A percentile compares a stretch with the other conserved stretches of the same genome.
Conservation (phyloP, 805 yeast genomes). For the Metschnikowia lachancei region DNA sequence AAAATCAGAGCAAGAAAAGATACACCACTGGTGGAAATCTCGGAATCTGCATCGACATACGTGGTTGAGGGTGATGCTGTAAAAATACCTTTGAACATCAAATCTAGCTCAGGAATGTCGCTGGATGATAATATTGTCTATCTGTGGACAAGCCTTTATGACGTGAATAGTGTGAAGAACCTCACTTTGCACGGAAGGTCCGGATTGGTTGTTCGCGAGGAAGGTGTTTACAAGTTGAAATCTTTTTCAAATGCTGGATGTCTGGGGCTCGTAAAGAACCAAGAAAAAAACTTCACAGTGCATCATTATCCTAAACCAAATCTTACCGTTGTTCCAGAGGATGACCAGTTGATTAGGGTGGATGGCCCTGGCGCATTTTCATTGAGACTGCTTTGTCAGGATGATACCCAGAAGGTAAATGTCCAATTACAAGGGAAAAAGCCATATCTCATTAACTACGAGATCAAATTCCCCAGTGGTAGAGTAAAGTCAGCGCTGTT, state of each 20-base stretch:
- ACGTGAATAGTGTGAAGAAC: slow-evolving; percentile 11
- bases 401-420: slow-evolving; percentile 25
- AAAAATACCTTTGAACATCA: slow-evolving; percentile 51
- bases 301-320: slow-evolving; percentile 25
- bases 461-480: slow-evolving; percentile 59
- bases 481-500: slow-evolving; percentile 34
- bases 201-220: slow-evolving; percentile 31
- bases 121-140: slow-evolving; percentile 34
- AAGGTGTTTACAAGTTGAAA: slow-evolving; percentile 43
- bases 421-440: slow-evolving; percentile 54
- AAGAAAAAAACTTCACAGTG: slow-evolving; percentile 19
- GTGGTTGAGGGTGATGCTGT: slow-evolving; percentile 63
- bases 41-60: slow-evolving; percentile 24
- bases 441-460: slow-evolving; percentile 70
- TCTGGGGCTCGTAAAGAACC: slow-evolving; percentile 34
- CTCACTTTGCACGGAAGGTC: slow-evolving; percentile 12
- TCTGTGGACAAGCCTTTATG: slow-evolving; percentile 23
- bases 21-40: slow-evolving; percentile 50
- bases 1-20: slow-evolving; percentile 67
- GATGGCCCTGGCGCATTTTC: slow-evolving; percentile 14
- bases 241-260: slow-evolving; percentile 46
- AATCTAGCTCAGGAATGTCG: slow-evolving; percentile 32
- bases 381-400: slow-evolving; percentile 34
- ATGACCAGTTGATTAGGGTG: slow-evolving; percentile 15
- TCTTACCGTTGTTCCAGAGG: slow-evolving; percentile 15